Conservation (phyloP, 2,329 filamentous ascomycete genomes). For the Aureobasidium sp. region DNA sequence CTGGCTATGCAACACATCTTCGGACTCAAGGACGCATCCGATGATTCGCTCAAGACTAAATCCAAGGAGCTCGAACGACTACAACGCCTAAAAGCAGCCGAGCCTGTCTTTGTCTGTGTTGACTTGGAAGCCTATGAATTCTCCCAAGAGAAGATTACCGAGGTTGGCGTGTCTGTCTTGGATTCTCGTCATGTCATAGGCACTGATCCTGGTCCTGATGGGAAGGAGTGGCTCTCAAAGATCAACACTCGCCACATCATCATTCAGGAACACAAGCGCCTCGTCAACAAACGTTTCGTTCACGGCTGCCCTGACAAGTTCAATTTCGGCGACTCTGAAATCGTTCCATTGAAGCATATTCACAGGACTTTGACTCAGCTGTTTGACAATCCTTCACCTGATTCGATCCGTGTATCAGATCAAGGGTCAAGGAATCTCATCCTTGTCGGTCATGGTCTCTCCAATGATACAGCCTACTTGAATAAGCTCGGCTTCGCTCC, state of each 20-base stretch:
- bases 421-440: slow-evolving; percentile 16
- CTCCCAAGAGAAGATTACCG: slow-evolving; percentile 21
- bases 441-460: slow-evolving; percentile 22
- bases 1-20: slow-evolving; percentile 2
- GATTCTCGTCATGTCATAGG: slow-evolving; percentile 19
- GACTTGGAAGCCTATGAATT: slow-evolving; percentile 25
- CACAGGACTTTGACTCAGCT: slow-evolving; percentile 15
- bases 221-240: slow-evolving; percentile 15
- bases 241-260: slow-evolving; percentile 21
- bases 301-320: slow-evolving; percentile 23
- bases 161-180: slow-evolving; percentile 23
- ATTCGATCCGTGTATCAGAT: slow-evolving; percentile 1
- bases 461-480: slow-evolving; percentile 19
- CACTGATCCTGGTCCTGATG: not conserved
- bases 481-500: slow-evolving; percentile 16
- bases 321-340: slow-evolving; percentile 21
- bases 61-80: not conserved
- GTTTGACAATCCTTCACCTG: not conserved
- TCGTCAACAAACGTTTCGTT: slow-evolving; percentile 21
- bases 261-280: slow-evolving; percentile 19
- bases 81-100: slow-evolving; percentile 6
- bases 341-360: slow-evolving; percentile 16
- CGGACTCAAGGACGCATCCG: not conserved
- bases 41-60: not conserved
- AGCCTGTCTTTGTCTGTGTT: slow-evolving; percentile 23